Evolutionary conservation across 164 flowering plant species (phyloP), one percentile per base, ranked within the genome.

Genomic region (Umbilicus rupestris): DNA sequence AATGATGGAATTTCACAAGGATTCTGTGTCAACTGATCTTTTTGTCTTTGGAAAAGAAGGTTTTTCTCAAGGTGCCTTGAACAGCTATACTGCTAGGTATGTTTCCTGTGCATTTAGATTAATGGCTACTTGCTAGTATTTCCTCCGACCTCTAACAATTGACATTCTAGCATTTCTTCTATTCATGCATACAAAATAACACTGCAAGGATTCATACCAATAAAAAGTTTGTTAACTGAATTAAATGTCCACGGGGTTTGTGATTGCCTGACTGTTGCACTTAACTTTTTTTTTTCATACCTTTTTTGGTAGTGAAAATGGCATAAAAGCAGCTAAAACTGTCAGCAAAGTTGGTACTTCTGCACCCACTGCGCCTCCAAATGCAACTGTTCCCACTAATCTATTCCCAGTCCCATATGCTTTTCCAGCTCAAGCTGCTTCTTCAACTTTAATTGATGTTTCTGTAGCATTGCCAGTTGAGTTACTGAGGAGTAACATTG

Each of bases 1-100:
- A 31, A 84, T 90, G 97, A 70, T 82, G 69, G 87, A 77, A 42
- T 85, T 84, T 50, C 86, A 88, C 70, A 80, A 73, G 39, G 74
- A 73, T 65, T 77, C 86, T 17, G 81, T 80, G 11, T 82, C 91
- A 9, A 84, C 87, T 7, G 90, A 90, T 72, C 74, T 90, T 29
- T 87, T 73, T 78, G 78, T 87, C 8, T 59, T 50, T 60, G 83
- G 83, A 37, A 78, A 62, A 70, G 83, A 79, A 45, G 79, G 78
- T 17, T 79, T 78, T 71, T 73, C 77, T 47, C 75, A 62, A 24
- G 75, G 73, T 70, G 77, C 71, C 8, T 26, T 75, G 35, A 71
- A 65, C 42, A 63, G 58, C 64, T 71, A 67, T 41, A 69, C 60
- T 62, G 67, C 66, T 74, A 79, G 94, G 94, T 86, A 80, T n/a